A percentile compares a stretch with the other conserved stretches of the same genome.
phyloP scores from a whole-genome alignment of 352 stramenopile genomes.

The Globisporangium paddicum region DNA sequence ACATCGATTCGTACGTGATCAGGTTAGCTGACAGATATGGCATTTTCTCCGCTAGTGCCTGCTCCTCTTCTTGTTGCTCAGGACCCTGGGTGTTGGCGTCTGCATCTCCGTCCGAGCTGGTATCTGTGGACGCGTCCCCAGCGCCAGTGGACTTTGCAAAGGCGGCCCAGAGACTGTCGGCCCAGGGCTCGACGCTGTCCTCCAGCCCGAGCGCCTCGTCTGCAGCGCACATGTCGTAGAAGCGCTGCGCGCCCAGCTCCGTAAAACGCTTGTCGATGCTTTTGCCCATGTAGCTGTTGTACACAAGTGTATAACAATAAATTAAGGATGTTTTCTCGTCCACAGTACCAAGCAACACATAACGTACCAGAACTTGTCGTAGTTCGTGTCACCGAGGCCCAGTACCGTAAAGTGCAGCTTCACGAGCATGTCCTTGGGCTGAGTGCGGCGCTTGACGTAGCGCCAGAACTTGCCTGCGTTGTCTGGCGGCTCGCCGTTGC shows the following conservation, averaged over 20 bases:
- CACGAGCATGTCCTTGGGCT: constrained; percentile 68
- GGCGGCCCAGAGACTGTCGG: constrained; percentile 47
- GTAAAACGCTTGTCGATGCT: constrained; percentile 85
- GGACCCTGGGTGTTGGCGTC: neutral
- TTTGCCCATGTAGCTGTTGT: constrained; percentile 76
- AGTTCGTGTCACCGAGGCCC: constrained; percentile 95
- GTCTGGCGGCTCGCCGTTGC: constrained; percentile 94
- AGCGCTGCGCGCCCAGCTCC: constrained; percentile 82
- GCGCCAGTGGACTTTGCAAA: constrained; percentile 34
- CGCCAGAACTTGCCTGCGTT: constrained; percentile 93
- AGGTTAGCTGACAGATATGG: constrained; percentile 37
- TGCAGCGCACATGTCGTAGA: constrained; percentile 73
- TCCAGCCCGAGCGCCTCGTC: constrained; percentile 95
- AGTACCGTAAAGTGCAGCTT: constrained; percentile 87
- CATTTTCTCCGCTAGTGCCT: neutral
- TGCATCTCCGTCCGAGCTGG: constrained; percentile 15
- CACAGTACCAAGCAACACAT: neutral
- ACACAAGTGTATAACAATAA: neutral
- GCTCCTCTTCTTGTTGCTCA: neutral
- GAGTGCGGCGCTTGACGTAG: constrained; percentile 86
- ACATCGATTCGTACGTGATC: constrained; percentile 58
- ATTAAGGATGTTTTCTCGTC: neutral
- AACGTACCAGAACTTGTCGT: constrained; percentile 93
- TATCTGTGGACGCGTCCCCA: constrained; percentile 17
- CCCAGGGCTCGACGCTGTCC: constrained; percentile 93